Base-by-base conservation (phyloP, 108 stramenopile species). In the Cyclotella choctawhatcheeana region DNA sequence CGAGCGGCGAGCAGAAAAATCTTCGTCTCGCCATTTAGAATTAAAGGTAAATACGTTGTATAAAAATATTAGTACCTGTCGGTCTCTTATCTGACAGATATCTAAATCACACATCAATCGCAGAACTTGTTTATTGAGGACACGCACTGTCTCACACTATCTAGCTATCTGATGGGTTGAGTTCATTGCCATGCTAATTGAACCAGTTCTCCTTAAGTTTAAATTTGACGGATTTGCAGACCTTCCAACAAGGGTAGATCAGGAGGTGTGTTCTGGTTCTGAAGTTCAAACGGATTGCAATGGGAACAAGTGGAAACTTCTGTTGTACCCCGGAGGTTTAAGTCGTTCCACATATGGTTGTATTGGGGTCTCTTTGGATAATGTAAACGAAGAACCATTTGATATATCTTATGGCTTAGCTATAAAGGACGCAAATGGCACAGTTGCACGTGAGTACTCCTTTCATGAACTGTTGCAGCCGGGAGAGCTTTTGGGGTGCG, bases 281-380 rank as follows among this genome's bases (percentile, higher is more conserved):
- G n/a, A n/a, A n/a, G n/a, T n/a, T 21, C 50, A 55, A 55, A 55
- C 26, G 4, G 54, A 55, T 55, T 55, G 54, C 54, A 55, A 55
- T 27, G 54, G 54, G 5, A 55, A 55, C 26, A 55, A 12, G 2
- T 55, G 54, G 54, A 5, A 55, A 12, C 26, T 55, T 12, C 25
- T 16, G 26, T 16, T 55, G 50, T 27, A 26, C 17, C 54, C 54
- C 8, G 54, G 25, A 8, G 54, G 54, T 27, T 6, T 3, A 55
- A 27, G 26, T 5, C 12, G 16, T 4, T 10, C 8, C 8, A n/a
- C 12, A n/a, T 4, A 48, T 8, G 47, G 4, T n/a, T 48, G 17
- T 4, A 48, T 48, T 48, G 4, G 16, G 12, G n/a, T 48, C 17
- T 48, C 12, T 48, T n/a, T 48, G 4, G 4, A n/a, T n/a, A 17